Evolutionary conservation across 768 basidiomycete genomes (phyloP), one percentile per base, ranked within the genome.

Genomic region (Tephrocybe rancida): DNA sequence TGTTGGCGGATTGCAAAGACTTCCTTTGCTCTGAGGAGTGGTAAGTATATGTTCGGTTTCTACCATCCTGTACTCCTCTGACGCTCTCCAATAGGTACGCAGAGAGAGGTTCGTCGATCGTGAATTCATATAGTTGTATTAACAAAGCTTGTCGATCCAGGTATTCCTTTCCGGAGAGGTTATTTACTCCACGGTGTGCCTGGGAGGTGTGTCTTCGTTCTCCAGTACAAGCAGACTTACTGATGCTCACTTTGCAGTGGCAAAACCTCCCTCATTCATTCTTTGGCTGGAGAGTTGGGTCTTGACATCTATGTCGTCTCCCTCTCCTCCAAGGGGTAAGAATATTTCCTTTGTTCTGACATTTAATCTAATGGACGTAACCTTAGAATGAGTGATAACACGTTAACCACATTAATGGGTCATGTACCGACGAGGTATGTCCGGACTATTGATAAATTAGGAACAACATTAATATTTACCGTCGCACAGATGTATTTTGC

Each of bases 301-400:
- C 79, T 97, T 22, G 92, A 95, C 71, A 94, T 97, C 58, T 95
- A 94, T 66, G 92, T 95, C 48, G 87, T 95, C 60, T 90, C 88
- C 41, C 74, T 95, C 49, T 93, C 91, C 42, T 85, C 90, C 29
- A 93, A 94, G 69, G 91, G 91, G 91, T 88, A 73, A 61, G 79
- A 14, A 38, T 27, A 25, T 13, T 47, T 50, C 9, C n/a, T 8
- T 16, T 18, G 3, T 14, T 59, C 27, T 29, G 24, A 21, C 54
- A n/a, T 51, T 16, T 5, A 60, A 58, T 51, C 57, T 52, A 60
- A 54, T 61, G 51, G 13, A 47, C 52, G 42, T 57, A 32, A 35
- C 62, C 44, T 43, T 64, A 92, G 91, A 57, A 94, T 94, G 91
- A 92, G 88, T 69, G 92, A 94, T 72, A 92, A 91, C 72, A 94